A percentile compares a stretch with the other conserved stretches of the same genome.
Conservation (phyloP, 176 grass and related monocot species). For the Raddia distichophylla region DNA sequence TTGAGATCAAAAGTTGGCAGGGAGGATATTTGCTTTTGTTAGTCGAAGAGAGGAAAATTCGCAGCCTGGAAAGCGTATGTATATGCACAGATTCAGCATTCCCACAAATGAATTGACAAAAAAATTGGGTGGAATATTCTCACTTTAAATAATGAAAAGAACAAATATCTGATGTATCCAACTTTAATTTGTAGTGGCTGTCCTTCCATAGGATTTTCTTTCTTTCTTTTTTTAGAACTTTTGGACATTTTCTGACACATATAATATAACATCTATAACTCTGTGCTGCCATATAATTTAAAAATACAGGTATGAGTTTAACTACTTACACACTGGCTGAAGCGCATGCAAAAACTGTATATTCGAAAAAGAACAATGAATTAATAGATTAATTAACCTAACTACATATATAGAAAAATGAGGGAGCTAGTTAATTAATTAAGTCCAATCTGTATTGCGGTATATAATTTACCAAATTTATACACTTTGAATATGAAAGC, state of each 20-base stretch:
- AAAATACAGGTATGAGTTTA: neutral
- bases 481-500: too few relatives aligned
- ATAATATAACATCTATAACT: neutral
- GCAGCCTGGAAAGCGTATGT: neutral
- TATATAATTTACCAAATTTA: too few relatives aligned
- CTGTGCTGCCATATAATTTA: neutral
- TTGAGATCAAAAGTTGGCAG: neutral
- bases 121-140: constrained; percentile 1
- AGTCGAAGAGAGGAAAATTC: constrained; percentile 24
- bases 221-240: neutral
- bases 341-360: too few relatives aligned
- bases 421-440: neutral
- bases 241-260: neutral
- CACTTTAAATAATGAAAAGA: neutral
- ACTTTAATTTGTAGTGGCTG: neutral
- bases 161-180: neutral
- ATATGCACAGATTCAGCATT: neutral
- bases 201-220: neutral
- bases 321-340: too few relatives aligned
- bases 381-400: neutral
- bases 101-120: neutral
- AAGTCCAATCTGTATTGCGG: neutral
- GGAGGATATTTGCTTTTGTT: neutral
- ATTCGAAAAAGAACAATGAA: neutral
- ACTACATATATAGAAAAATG: neutral